Evolutionary conservation across 2,329 filamentous ascomycete genomes (phyloP), one percentile per base, ranked within the genome.

Genomic region (Calonectria hawksworthii): DNA sequence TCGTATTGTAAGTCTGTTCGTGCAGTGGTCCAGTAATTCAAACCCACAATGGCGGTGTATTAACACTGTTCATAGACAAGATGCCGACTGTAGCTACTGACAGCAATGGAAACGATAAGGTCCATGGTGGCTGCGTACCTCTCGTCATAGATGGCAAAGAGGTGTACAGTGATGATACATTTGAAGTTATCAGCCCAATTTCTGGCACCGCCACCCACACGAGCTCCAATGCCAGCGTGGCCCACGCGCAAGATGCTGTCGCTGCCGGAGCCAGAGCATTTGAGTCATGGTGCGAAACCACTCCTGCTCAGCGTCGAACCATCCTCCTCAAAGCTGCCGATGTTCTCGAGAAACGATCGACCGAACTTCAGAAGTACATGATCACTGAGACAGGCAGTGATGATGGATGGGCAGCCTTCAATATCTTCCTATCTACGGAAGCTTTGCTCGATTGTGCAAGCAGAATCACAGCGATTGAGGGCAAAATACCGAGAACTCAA

Each of bases 271-370:
- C 91, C 50, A 85, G 87, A 41, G 93, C 94, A 0, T 92, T 93
- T 82, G 89, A 88, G 28, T 83, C 88, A 74, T 95, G 94, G 94
- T 87, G 89, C 36, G 88, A 89, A 77, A 90, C 89, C 5, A 92
- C 91, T 73, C 89, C 91, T 0, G 80, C 86, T 10, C 82, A 87
- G 13, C 91, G 92, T 61, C 90, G 92, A 71, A 88, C 91, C 75
- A 91, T 95, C 76, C 86, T 95, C 68, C 85, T 92, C 61, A 91
- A 89, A 80, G 90, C 93, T 0, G 91, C 92, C 2, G 89, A 91
- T 47, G 86, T 94, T 32, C 84, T 94, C 56, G 85, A 88, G 28
- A 83, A 84, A 23, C 88, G 91, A 8, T 85, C 86, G 21, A 88
- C 89, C 11, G 92, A 94, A 81, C 80, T 93, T 36, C 86, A 85